These are phyloP conservation scores for Choiromyces venosus DNA, from an alignment of 495 filamentous ascomycete genomes.

Conservation along the genomic window DNA sequence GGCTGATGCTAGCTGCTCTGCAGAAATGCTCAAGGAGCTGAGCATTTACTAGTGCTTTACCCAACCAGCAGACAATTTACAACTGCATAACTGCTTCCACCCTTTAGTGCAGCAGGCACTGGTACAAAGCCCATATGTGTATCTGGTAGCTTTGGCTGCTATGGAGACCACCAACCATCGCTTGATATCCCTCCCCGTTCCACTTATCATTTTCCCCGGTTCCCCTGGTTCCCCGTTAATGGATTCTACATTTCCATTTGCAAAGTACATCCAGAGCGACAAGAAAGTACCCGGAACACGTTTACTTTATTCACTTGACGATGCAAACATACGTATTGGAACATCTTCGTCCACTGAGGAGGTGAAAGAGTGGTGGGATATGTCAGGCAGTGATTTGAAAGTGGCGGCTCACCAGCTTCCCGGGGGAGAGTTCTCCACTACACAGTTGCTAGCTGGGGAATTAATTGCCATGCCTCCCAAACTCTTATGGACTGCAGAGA, in stretches of 20 bases:
- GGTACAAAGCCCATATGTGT: not conserved
- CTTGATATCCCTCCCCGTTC: not conserved
- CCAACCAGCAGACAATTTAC: too few species aligned
- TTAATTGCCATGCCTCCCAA: not conserved
- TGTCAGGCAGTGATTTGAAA: too few species aligned
- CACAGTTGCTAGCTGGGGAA: not conserved
- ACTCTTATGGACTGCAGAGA: not conserved
- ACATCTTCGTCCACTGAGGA: too few species aligned
- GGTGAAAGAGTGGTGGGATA: too few species aligned
- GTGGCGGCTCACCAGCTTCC: not conserved
- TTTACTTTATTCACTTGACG: not conserved
- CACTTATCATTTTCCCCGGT: not conserved
- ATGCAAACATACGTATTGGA: not conserved
- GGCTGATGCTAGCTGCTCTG: too few species aligned
- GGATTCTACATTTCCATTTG: not conserved
- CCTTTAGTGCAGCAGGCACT: not conserved
- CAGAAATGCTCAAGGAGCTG: too few species aligned
- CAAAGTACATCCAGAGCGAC: not conserved
- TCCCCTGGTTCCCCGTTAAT: not conserved
- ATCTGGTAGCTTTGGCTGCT: not conserved
- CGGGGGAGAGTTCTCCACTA: not conserved
- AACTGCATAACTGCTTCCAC: not conserved
- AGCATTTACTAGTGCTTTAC: too few species aligned
- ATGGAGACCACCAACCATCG: not conserved
- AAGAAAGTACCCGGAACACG: not conserved